phyloP scores from a whole-genome alignment of 495 filamentous ascomycete genomes.

The Cladorrhinum samala region DNA sequence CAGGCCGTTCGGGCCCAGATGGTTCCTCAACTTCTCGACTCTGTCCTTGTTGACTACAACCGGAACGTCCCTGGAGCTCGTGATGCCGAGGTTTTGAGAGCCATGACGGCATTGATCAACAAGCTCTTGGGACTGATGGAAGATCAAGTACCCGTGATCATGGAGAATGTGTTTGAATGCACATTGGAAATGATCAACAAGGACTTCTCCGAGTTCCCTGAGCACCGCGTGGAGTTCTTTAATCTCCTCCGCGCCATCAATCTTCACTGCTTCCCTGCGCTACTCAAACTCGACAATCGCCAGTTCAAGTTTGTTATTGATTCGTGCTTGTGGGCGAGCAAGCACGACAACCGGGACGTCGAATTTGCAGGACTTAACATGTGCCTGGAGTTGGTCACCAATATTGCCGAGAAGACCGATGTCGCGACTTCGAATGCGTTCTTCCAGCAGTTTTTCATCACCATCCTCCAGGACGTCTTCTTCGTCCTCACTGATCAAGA shows the following conservation, averaged over 20 bases:
- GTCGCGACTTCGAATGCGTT: conserved; percentile 79
- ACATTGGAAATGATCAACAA: conserved; percentile 99
- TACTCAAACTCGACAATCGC: conserved; percentile 85
- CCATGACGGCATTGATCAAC: conserved; percentile 94
- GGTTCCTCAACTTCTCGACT: conserved; percentile 93
- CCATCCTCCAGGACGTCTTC: conserved; percentile 96
- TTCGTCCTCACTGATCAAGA: conserved; percentile 97
- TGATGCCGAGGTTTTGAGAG: conserved; percentile 93
- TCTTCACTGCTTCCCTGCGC: conserved; percentile 83
- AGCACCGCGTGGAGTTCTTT: conserved; percentile 98
- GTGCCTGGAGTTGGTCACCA: conserved; percentile 96
- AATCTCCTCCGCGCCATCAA: conserved; percentile 94
- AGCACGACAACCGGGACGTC: conserved; percentile 97
- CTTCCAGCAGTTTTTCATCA: conserved; percentile 93
- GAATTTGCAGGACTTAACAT: conserved; percentile 97
- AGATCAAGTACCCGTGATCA: conserved; percentile 92
- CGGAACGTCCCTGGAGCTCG: conserved; percentile 93
- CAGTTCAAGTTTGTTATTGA: conserved; percentile 99
- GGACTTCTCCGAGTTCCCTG: conserved; percentile 97
- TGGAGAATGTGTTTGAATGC: conserved; percentile 98
- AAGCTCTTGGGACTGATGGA: conserved; percentile 87
- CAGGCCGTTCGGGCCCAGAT: conserved; percentile 89
- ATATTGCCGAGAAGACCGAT: conserved; percentile 88
- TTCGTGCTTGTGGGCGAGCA: conserved; percentile 98
- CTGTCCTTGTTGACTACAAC: conserved; percentile 92